phyloP scores from a whole-genome alignment of 2,329 filamentous ascomycete genomes.

The Exophiala sideris region DNA sequence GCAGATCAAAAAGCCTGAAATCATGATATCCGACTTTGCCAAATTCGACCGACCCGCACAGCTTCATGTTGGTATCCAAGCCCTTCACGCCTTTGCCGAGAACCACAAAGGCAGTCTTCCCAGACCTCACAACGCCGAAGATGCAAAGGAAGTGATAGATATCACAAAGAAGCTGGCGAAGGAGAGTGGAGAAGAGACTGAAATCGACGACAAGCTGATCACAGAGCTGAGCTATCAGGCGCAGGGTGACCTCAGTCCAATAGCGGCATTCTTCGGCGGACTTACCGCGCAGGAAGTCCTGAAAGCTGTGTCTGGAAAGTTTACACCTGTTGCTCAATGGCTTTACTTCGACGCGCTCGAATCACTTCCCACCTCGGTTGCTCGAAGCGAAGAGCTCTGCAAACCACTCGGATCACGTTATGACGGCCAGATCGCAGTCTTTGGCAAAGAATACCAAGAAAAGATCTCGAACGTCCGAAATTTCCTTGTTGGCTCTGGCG shows the following conservation, averaged over 20 bases:
- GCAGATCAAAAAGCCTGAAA: conserved; percentile 80
- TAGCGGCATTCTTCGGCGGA: conserved; percentile 94
- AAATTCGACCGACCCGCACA: conserved; percentile 95
- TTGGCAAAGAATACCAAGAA: conserved; percentile 88
- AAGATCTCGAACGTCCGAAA: conserved; percentile 87
- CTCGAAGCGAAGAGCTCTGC: conserved; percentile 81
- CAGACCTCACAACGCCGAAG: conserved; percentile 75
- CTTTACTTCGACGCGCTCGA: conserved; percentile 98
- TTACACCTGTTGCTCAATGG: conserved; percentile 92
- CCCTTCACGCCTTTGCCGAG: conserved; percentile 80
- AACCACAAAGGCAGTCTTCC: conserved; percentile 69
- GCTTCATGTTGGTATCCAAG: conserved; percentile 88
- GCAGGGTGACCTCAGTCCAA: conserved; percentile 80
- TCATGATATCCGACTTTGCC: conserved; percentile 90
- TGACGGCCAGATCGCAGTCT: conserved; percentile 95
- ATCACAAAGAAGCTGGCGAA: conserved; percentile 71
- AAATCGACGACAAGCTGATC: conserved; percentile 88
- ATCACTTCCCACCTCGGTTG: conserved; percentile 72
- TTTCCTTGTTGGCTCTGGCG: conserved; percentile 92
- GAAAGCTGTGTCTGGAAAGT: conserved; percentile 96
- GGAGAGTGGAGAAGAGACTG: conserved; percentile 65
- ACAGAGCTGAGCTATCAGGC: conserved; percentile 94
- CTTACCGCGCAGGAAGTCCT: conserved; percentile 90
- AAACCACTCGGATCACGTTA: conserved; percentile 82
- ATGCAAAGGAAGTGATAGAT: conserved; percentile 74